Base-by-base conservation (phyloP, 129 eudicot species). In the Centrapalus pauciflorus region DNA sequence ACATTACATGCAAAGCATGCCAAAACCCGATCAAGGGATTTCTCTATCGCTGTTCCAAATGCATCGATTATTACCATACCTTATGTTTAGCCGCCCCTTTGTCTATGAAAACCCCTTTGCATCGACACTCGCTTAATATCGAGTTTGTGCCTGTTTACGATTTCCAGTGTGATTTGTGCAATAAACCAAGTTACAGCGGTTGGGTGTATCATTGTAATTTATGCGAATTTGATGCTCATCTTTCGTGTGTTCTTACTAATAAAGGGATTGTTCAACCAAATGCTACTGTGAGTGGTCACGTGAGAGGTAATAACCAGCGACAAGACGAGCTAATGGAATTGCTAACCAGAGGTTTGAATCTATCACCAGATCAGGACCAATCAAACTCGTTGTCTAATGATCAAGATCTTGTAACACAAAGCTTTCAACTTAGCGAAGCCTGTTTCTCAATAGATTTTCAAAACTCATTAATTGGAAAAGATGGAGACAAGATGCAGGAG, bases 401-500 rank as follows among this genome's bases (percentile, higher is more conserved):
- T 57, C 78, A 78, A 20, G 79, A 60, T 23, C 45, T 55, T 16
- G 62, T 56, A 11, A 67, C 74, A 49, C 80, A 71, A 54, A 83
- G 89, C 45, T 81, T 65, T 59, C 89, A 87, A 32, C 81, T 78
- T 62, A 87, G 95, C 37, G 95, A 87, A 30, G 80, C 87, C 14
- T 83, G 85, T 30, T 87, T 87, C n/a, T 87, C 90, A 0, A 81
- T 87, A 19, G 89, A 87, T 37, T 75, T 87, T 56, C 72, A 77
- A 26, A 81, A 78, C 5, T 83, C 87, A 52, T 79, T 81, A 68
- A 67, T 61, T 8, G 76, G 75, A 21, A 49, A 61, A 7, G 70
- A 74, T 48, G 74, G 60, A 16, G 73, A 64, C 11, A 78, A 54
- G 43, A 46, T 26, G 67, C 62, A 33, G 40, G 14, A n/a, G 27